Evolutionary conservation across 2,329 filamentous ascomycete genomes (phyloP), one percentile per base, ranked within the genome.

Genomic region (Leptographium galeiforme): DNA sequence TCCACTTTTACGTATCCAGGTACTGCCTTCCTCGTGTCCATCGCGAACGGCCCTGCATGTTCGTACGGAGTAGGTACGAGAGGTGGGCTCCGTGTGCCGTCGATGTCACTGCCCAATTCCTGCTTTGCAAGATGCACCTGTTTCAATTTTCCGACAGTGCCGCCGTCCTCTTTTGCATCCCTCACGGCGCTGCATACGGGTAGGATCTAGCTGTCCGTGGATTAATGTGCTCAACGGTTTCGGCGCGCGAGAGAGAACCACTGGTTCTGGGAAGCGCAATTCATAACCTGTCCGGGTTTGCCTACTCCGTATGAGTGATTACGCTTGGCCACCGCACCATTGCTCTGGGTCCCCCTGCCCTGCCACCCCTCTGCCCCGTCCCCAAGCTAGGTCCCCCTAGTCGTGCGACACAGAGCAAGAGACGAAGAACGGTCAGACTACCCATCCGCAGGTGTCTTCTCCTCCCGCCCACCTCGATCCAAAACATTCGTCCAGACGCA

Each of bases 401-500:
- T 51, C 50, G 50, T 51, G 50, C 50, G 40, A 51, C 50, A 34
- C 19, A 45, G 25, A 44, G 18, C 18, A 3, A 38, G 12, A 45
- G 50, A 16, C n/a, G 10, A 13, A 45, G 32, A 19, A 30, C 10
- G 33, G 39, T 12, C 34, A 30, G 25, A 36, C 18, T 36, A 25
- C 25, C 43, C 46, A 38, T 47, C 43, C 47, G 48, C 47, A 39
- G n/a, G 18, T 38, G 44, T 39, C 61, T 60, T 57, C 60, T 56
- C 57, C 60, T 55, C 57, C 60, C 58, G 60, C 55, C 58, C 58
- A 58, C 59, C 57, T 57, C 39, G 51, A 48, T 54, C 36, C 41
- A 13, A 45, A 53, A 51, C 50, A 50, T 44, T 50, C 38, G 48
- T 51, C 33, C 55, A 55, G 39, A 47, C 50, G 48, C 50, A 30